Evolutionary conservation across 2,329 filamentous ascomycete genomes (phyloP).

Genomic region (Periconia sp.): DNA sequence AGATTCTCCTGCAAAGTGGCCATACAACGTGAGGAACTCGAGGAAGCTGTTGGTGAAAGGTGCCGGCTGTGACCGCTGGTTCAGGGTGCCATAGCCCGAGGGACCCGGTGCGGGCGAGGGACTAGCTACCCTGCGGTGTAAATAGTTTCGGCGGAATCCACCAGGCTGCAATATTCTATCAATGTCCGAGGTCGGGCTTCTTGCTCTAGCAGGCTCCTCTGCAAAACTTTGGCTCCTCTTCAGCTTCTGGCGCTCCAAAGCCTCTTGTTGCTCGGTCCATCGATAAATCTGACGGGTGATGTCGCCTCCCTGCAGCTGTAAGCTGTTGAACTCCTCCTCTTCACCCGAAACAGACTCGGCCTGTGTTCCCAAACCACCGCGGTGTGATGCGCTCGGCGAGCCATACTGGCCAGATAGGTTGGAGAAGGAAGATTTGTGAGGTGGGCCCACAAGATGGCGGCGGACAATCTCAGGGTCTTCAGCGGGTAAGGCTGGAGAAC

Average conservation of each 20-base stretch:
- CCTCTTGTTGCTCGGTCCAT: constrained; percentile 88
- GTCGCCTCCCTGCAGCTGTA: constrained; percentile 91
- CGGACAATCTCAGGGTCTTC: constrained; percentile 92
- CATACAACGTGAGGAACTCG: constrained; percentile 92
- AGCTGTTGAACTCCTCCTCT: constrained; percentile 84
- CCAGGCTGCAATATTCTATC: constrained; percentile 90
- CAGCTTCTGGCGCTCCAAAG: constrained; percentile 62
- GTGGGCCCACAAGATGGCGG: constrained; percentile 82
- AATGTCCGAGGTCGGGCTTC: constrained; percentile 81
- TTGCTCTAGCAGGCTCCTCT: constrained; percentile 73
- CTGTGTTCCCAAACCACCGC: constrained; percentile 21
- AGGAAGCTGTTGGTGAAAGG: constrained; percentile 86
- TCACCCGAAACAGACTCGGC: constrained; percentile 31
- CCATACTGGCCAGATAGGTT: constrained; percentile 37
- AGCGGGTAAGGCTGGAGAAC: constrained; percentile 61
- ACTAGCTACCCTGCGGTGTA: constrained; percentile 73
- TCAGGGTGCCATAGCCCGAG: constrained; percentile 44
- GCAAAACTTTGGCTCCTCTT: constrained; percentile 89
- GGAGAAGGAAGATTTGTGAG: constrained; percentile 44
- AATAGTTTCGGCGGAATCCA: constrained; percentile 87
- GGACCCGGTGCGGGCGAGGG: constrained; percentile 54
- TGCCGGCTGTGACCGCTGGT: constrained; percentile 23
- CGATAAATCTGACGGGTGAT: constrained; percentile 94
- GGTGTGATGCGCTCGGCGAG: constrained; percentile 38
- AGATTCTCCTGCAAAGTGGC: constrained; percentile 96